phyloP scores from a whole-genome alignment of 2,329 filamentous ascomycete species.

The Cucurbitaria berberidis region DNA sequence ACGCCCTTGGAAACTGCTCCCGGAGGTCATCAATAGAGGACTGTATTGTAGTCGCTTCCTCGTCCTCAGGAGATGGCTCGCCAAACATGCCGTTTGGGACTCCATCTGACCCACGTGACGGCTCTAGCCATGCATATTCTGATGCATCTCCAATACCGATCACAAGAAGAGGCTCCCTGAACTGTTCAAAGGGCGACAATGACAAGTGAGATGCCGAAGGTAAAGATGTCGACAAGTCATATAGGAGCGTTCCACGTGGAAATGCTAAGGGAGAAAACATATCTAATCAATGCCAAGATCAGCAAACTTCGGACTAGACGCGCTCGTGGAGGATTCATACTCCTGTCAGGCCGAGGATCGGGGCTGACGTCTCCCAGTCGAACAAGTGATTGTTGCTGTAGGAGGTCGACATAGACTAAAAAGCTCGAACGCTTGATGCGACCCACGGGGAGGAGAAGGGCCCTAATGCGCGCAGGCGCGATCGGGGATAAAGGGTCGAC shows the following conservation, averaged over 20 bases:
- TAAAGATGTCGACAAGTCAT: conserved; percentile 81
- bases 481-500: conserved; percentile 84
- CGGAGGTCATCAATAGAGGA: conserved; percentile 74
- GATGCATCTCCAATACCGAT: conserved; percentile 83
- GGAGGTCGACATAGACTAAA: conserved; percentile 74
- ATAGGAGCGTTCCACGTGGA: conserved; percentile 83
- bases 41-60: conserved; percentile 48
- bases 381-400: conserved; percentile 81
- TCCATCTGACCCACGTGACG: conserved; percentile 41
- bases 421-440: conserved; percentile 85
- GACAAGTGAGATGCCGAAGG: conserved; percentile 80
- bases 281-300: conserved; percentile 61
- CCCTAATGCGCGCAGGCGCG: conserved; percentile 88
- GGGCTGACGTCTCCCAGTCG: conserved; percentile 85
- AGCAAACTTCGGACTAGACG: conserved; percentile 33
- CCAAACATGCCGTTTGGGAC: conserved; percentile 12
- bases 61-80: conserved; percentile 19
- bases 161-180: conserved; percentile 81
- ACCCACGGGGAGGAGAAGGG: conserved; percentile 84
- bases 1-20: conserved; percentile 74
- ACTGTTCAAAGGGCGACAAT: conserved; percentile 87
- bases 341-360: conserved; percentile 83
- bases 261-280: conserved; percentile 94
- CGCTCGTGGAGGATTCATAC: conserved; percentile 60
- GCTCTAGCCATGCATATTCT: conserved; percentile 61